Evolutionary conservation across 2,329 filamentous ascomycete genomes (phyloP).

Genomic region (Epichloe uncinata): DNA sequence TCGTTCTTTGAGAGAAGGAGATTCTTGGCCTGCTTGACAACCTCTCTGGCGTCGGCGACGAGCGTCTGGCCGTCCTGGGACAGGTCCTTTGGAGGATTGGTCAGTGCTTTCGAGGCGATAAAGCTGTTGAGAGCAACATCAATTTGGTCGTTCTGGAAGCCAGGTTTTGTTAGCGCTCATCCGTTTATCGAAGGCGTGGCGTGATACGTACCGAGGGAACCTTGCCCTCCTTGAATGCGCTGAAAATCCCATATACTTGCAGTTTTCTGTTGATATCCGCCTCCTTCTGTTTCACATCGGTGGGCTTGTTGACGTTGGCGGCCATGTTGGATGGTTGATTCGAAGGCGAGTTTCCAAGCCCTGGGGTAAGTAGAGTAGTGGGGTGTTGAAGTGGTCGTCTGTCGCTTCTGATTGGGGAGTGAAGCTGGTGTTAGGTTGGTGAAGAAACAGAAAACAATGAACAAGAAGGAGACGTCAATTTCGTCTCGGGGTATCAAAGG

Average conservation of each 20-base stretch:
- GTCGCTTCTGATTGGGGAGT: too few species aligned
- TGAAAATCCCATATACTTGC: slow-evolving; percentile 81
- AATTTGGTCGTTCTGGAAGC: slow-evolving; percentile 73
- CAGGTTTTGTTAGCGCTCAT: background rate
- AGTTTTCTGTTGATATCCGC: slow-evolving; percentile 85
- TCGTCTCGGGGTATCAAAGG: slow-evolving; percentile 18
- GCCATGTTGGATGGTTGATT: slow-evolving; percentile 22
- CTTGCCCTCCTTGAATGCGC: slow-evolving; percentile 79
- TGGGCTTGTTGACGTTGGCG: slow-evolving; percentile 56
- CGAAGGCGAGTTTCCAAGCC: too few species aligned
- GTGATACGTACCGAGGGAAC: slow-evolving; percentile 60
- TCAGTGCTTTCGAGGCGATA: slow-evolving; percentile 55
- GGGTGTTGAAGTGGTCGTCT: background rate
- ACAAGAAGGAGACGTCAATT: background rate
- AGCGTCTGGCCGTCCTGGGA: slow-evolving; percentile 73
- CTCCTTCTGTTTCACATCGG: slow-evolving; percentile 64
- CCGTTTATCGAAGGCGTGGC: too few species aligned
- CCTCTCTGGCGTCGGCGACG: slow-evolving; percentile 61
- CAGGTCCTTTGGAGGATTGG: slow-evolving; percentile 59
- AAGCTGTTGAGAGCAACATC: slow-evolving; percentile 89
- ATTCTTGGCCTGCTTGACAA: slow-evolving; percentile 73
- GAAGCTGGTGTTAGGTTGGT: background rate
- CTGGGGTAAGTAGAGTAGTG: background rate
- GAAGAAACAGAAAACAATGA: background rate
- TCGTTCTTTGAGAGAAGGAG: slow-evolving; percentile 89